Evolutionary conservation across 495 filamentous ascomycete species (phyloP).

Genomic region (Penicillium macrosclerotiorum): DNA sequence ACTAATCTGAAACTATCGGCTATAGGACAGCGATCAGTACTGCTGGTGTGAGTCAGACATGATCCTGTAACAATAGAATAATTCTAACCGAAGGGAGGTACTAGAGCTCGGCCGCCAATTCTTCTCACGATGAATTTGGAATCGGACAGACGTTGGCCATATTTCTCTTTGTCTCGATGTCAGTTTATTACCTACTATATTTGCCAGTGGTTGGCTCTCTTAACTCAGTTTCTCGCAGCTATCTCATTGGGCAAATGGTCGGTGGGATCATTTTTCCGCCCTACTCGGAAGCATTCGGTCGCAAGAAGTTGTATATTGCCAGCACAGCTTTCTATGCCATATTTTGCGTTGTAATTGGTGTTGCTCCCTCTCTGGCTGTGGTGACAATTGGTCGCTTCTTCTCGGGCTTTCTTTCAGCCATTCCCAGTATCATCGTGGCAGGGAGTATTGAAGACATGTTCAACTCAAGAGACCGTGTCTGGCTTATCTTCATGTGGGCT

Average conservation of each 20-base stretch:
- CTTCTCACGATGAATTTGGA: conserved; percentile 18
- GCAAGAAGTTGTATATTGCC: conserved; percentile 41
- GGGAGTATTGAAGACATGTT: conserved; percentile 54
- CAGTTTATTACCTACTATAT: conserved; percentile 4
- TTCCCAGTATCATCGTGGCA: conserved; percentile 42
- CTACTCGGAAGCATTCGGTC: conserved; percentile 46
- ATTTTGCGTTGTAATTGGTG: conserved; percentile 37
- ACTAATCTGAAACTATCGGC: not conserved
- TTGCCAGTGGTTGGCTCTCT: conserved; percentile 13
- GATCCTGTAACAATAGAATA: no score
- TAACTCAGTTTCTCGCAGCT: conserved; percentile 28
- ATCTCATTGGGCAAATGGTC: conserved; percentile 43
- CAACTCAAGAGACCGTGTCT: conserved; percentile 39
- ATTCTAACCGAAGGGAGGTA: not conserved
- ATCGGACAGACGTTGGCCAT: conserved; percentile 17
- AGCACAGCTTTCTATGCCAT: conserved; percentile 34
- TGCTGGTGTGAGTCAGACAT: conserved; percentile 21
- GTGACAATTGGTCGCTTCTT: conserved; percentile 36
- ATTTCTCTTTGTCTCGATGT: conserved; percentile 31
- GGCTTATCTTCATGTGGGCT: conserved; percentile 45
- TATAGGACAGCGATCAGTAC: conserved; percentile 29
- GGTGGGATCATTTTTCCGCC: conserved; percentile 47
- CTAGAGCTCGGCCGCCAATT: conserved; percentile 21
- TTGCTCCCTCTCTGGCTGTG: conserved; percentile 24
- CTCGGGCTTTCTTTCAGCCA: conserved; percentile 43